Base-by-base conservation (phyloP, 2,329 filamentous ascomycete species). In the Diaporthe sp. region DNA sequence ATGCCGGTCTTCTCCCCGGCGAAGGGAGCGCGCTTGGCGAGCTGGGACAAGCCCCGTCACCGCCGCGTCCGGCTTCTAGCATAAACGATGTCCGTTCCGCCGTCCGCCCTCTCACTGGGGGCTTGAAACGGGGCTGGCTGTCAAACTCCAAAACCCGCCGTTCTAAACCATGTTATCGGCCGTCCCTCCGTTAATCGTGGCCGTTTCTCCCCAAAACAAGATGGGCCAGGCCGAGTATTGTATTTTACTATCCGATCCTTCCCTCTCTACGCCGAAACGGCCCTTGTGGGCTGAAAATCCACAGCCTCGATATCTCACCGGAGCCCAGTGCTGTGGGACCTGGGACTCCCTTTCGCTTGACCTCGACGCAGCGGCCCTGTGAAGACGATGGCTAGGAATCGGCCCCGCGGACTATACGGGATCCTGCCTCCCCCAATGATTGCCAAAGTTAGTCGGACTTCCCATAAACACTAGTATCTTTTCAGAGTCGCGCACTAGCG, bases 321-420 rank as follows among this genome's bases (percentile, higher is more conserved):
- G 22, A 10, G 22, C 34, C 73, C 73, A 62, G 73, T 74, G 73
- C 73, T 55, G 73, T 74, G 55, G 44, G 55, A 71, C 73, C 55
- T 74, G 73, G 44, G 49, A 22, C 42, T 28, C n/a, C 12, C 28
- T 49, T 9, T 42, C 34, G 42, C 28, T 55, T 46, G 49, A 25
- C 15, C 37, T 57, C 67, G 51, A 55, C 37, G 13, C 67, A 55
- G 34, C 53, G 53, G 17, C 19, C 17, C 58, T 65, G 39, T 34
- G 22, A 68, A 42, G 58, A 55, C 28, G 42, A 44, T 25, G 39
- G 22, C 51, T n/a, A 22, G 34, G 17, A 6, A 25, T 44, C 70
- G 39, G 55, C 6, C 28, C 51, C 42, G 44, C 22, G 31, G 31
- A 28, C 58, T 73, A 73, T 22, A 55, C 70, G 7, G 70, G 70